Evolutionary conservation across 768 basidiomycete species (phyloP).

Genomic region (Termitomyces sp.): DNA sequence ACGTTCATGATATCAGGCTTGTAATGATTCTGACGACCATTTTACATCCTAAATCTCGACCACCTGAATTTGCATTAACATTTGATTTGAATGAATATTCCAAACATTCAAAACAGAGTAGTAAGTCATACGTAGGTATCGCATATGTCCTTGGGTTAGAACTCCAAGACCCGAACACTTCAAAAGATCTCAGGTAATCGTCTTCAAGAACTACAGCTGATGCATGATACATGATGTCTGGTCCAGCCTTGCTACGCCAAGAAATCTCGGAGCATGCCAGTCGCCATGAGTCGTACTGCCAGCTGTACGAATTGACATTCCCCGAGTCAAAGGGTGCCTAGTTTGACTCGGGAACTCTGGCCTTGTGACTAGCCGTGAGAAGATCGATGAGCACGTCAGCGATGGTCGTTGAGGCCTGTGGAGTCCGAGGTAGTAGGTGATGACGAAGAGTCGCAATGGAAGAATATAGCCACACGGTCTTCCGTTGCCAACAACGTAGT

Average conservation of each 20-base stretch:
- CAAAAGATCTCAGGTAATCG: no score
- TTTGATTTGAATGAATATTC: no score
- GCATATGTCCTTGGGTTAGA: no score
- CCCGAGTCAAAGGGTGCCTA: slow-evolving; percentile 34
- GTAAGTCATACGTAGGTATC: no score
- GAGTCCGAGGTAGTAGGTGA: neutral
- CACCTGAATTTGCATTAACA: no score
- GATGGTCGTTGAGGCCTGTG: neutral
- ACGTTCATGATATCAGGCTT: no score
- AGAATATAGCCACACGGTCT: neutral
- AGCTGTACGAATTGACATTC: slow-evolving; percentile 16
- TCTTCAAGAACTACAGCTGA: no score
- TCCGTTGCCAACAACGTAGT: neutral
- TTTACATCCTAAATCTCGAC: no score
- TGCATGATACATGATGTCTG: no score
- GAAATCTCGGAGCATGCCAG: neutral
- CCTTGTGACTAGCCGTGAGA: slow-evolving; percentile 25
- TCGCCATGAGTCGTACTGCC: neutral
- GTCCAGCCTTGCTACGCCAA: neutral
- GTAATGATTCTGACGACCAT: no score
- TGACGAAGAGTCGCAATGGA: neutral
- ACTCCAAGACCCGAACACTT: no score
- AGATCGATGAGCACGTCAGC: slow-evolving; percentile 14
- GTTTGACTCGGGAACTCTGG: slow-evolving; percentile 40
- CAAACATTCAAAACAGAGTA: no score